phyloP scores from a whole-genome alignment of 208 protist genomes.

The Vickermania ingenoplastis region DNA sequence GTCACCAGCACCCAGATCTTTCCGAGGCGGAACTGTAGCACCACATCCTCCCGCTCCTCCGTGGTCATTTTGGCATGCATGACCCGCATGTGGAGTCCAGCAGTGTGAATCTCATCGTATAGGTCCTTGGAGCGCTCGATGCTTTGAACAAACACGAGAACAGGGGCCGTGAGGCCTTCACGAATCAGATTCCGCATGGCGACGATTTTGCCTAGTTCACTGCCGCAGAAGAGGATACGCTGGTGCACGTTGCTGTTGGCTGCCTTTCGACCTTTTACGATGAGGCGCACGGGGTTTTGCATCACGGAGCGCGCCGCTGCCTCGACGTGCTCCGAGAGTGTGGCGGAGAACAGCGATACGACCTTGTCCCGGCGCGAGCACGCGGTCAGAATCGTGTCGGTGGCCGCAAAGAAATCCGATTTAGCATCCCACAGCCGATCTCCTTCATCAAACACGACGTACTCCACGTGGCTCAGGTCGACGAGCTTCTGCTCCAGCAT shows the following conservation, averaged over 20 bases:
- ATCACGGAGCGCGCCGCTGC: constrained; percentile 84
- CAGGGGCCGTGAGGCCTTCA: constrained; percentile 90
- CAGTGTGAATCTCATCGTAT: constrained; percentile 91
- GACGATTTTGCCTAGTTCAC: constrained; percentile 95
- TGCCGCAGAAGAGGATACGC: constrained; percentile 92
- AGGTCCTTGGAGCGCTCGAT: constrained; percentile 96
- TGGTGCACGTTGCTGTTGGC: constrained; percentile 79
- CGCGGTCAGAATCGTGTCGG: constrained; percentile 85
- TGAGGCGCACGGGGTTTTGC: constrained; percentile 90
- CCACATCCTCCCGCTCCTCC: constrained; percentile 87
- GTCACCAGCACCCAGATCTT: constrained; percentile 95
- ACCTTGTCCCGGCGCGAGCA: constrained; percentile 73
- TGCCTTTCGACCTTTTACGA: constrained; percentile 77
- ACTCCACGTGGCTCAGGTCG: constrained; percentile 64
- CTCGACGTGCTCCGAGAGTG: constrained; percentile 89
- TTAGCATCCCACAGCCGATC: constrained; percentile 93
- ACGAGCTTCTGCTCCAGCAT: constrained; percentile 76
- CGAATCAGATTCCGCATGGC: constrained; percentile 92
- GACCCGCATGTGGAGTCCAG: constrained; percentile 78
- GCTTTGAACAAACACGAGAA: constrained; percentile 97
- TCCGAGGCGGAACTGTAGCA: constrained; percentile 93
- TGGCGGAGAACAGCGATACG: constrained; percentile 91
- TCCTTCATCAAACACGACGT: constrained; percentile 97
- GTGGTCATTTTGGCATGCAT: constrained; percentile 87
- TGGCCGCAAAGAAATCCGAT: constrained; percentile 61